Evolutionary conservation across 2,329 filamentous ascomycete genomes (phyloP).

Genomic region (Magnaporthiopsis rhizophila): DNA sequence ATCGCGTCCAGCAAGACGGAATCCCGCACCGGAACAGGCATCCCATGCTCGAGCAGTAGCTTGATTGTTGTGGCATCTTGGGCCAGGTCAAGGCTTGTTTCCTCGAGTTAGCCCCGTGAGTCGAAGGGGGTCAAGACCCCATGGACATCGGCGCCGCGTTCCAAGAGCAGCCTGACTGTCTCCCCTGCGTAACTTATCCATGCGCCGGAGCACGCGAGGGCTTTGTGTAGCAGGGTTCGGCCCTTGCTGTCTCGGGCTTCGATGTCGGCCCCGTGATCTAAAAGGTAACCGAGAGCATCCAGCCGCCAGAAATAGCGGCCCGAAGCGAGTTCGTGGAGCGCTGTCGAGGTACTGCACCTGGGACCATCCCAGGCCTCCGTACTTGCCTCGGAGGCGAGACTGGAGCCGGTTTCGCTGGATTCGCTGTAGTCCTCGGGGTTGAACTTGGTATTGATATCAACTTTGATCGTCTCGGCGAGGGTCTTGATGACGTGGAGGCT

Average conservation of each 20-base stretch:
- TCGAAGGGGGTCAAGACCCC: not conserved
- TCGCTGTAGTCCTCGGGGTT: not conserved
- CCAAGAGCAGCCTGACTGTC: not conserved
- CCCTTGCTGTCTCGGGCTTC: not conserved
- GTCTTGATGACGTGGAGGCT: not conserved
- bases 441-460: not conserved
- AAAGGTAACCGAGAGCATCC: not conserved
- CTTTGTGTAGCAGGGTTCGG: not conserved
- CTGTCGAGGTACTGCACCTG: not conserved
- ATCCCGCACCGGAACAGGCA: not conserved
- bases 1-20: not conserved
- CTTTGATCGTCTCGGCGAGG: not conserved
- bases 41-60: not conserved
- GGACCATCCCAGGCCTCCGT: not conserved
- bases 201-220: not conserved
- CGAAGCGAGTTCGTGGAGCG: not conserved
- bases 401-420: too few relatives aligned
- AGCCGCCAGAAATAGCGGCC: not conserved
- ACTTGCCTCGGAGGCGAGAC: too few relatives aligned
- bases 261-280: not conserved
- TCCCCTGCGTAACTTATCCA: not conserved
- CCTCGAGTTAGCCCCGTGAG: not conserved
- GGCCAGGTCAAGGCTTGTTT: not conserved
- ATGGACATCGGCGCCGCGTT: not conserved
- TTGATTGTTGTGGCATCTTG: not conserved